A percentile compares a stretch with the other conserved stretches of the same genome.
These are phyloP conservation scores for Ophiostoma tasmaniense DNA, from an alignment of 2,329 filamentous ascomycete species.

Conservation along the genomic window DNA sequence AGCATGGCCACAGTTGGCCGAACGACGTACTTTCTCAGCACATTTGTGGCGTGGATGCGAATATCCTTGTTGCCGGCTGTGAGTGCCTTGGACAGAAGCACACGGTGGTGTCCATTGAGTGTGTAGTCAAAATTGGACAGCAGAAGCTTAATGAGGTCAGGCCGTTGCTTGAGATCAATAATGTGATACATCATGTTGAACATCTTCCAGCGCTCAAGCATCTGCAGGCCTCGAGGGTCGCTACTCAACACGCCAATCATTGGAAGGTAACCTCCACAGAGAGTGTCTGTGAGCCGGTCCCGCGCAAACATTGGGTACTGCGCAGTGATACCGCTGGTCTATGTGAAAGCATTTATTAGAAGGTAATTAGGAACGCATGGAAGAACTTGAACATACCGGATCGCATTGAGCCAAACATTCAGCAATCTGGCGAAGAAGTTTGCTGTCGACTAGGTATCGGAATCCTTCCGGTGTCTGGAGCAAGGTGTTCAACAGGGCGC, in stretches of 20 bases:
- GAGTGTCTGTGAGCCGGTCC: slow-evolving; percentile 73
- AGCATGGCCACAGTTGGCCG: slow-evolving; percentile 26
- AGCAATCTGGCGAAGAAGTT: slow-evolving; percentile 84
- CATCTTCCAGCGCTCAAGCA: slow-evolving; percentile 94
- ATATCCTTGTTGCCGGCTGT: slow-evolving; percentile 88
- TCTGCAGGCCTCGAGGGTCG: slow-evolving; percentile 71
- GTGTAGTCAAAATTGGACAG: slow-evolving; percentile 90
- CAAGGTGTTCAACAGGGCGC: slow-evolving; percentile 76
- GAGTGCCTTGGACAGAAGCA: slow-evolving; percentile 87
- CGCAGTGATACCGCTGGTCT: slow-evolving; percentile 67
- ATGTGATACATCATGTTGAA: slow-evolving; percentile 99
- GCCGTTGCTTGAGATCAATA: slow-evolving; percentile 79
- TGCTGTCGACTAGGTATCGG: slow-evolving; percentile 81
- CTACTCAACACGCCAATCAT: slow-evolving; percentile 82
- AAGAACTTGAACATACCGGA: slow-evolving; percentile 46
- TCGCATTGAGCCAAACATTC: slow-evolving; percentile 95
- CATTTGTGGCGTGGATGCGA: slow-evolving; percentile 79
- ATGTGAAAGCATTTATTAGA: not conserved
- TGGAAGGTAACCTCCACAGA: slow-evolving; percentile 88
- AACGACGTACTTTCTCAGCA: slow-evolving; percentile 78
- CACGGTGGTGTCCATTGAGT: slow-evolving; percentile 77
- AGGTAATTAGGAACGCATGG: not conserved
- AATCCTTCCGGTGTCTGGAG: slow-evolving; percentile 79
- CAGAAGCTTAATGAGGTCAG: slow-evolving; percentile 82
- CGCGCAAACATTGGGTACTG: slow-evolving; percentile 81